Conservation (phyloP, 768 basidiomycete species). For the Mycena indigotica region DNA sequence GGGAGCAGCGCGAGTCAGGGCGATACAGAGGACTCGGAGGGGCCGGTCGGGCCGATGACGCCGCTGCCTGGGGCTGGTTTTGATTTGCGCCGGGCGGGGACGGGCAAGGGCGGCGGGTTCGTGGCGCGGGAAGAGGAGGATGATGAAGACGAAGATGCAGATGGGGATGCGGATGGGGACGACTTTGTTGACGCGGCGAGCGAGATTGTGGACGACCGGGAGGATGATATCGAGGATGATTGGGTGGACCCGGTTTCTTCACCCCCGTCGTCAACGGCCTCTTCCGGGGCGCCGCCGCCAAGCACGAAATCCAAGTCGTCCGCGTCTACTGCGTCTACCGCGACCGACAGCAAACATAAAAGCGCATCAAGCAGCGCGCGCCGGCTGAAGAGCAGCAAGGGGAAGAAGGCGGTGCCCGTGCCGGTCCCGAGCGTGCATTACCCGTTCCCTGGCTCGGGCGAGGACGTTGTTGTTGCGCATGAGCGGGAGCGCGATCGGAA, state of each 20-base stretch:
- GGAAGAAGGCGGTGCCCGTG: conserved; percentile 45
- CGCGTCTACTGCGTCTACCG: neutral
- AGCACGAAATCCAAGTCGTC: conserved; percentile 14
- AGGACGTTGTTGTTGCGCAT: conserved; percentile 32
- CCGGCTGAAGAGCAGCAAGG: conserved; percentile 36
- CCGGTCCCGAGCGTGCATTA: conserved; percentile 52
- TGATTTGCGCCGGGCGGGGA: conserved; percentile 29
- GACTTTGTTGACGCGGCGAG: conserved; percentile 51
- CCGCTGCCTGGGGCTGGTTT: conserved; percentile 57
- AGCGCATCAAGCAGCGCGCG: conserved; percentile 14
- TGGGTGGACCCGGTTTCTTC: conserved; percentile 63
- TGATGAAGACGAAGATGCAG: conserved; percentile 32
- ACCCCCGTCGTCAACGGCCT: conserved; percentile 31
- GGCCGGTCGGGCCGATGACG: conserved; percentile 69
- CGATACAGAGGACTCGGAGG: conserved; percentile 76
- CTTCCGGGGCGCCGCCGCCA: conserved; percentile 17
- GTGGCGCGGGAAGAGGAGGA: conserved; percentile 29
- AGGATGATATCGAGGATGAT: conserved; percentile 48
- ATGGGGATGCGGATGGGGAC: conserved; percentile 36
- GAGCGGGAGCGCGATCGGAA: conserved; percentile 15
- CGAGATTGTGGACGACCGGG: conserved; percentile 7
- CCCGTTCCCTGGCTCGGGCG: conserved; percentile 64
- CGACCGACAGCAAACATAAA: no score
- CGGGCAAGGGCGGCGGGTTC: conserved; percentile 32
- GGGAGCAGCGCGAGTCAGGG: conserved; percentile 39